Evolutionary conservation across 106 monocot genomes (phyloP).

Genomic region (Phalaenopsis equestris): DNA sequence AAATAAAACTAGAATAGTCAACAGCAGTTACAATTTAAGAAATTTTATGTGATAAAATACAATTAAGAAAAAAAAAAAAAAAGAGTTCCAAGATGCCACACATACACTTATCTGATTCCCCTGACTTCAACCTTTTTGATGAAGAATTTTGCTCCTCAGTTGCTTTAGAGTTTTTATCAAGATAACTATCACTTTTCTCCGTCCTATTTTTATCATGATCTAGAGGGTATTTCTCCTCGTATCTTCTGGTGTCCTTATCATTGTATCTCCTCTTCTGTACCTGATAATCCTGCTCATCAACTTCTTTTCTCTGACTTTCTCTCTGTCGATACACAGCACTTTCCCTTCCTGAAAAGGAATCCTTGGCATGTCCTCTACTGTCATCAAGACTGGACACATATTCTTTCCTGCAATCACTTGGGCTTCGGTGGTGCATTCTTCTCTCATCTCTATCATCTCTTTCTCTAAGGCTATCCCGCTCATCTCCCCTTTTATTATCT

Average conservation of each 20-base stretch:
- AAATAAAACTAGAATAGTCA: background rate
- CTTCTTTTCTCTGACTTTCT: conserved; percentile 31
- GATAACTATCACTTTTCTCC: conserved; percentile 11
- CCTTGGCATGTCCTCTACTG: conserved; percentile 15
- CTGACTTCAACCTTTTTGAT: conserved; percentile 24
- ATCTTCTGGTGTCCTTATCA: conserved; percentile 29
- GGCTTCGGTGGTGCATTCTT: conserved; percentile 39
- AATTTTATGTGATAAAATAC: background rate
- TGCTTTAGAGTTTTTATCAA: conserved; percentile 9
- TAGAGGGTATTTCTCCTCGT: conserved; percentile 22
- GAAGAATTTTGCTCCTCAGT: conserved; percentile 18
- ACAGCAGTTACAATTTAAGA: background rate
- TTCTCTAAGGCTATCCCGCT: conserved; percentile 30
- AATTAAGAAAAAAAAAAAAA: background rate
- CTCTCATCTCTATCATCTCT: conserved; percentile 30
- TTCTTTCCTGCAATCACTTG: conserved; percentile 32
- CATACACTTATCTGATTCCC: conserved; percentile 18
- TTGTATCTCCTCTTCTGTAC: conserved; percentile 24
- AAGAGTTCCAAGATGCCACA: background rate
- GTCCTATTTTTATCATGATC: conserved; percentile 20
- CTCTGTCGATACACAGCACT: conserved; percentile 9
- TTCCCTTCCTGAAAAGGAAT: conserved; percentile 12
- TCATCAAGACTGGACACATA: conserved; percentile 18
- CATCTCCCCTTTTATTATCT: conserved; percentile 14
- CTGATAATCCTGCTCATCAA: conserved; percentile 14